Evolutionary conservation across 75 land plant species (phyloP).

Genomic region (Pinus taeda): DNA sequence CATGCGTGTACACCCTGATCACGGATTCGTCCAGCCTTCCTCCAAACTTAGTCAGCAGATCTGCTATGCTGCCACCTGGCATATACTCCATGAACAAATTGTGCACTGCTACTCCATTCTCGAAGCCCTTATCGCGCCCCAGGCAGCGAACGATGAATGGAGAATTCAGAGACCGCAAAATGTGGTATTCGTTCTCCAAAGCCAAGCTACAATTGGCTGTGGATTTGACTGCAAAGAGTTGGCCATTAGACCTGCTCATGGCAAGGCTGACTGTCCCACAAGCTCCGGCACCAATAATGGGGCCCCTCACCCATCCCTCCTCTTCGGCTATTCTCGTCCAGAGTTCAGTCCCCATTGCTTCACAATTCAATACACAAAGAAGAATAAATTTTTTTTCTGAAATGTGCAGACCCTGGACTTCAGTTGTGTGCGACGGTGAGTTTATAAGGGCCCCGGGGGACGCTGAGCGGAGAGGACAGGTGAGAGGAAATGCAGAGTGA

Average conservation of each 20-base stretch:
- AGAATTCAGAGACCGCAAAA: constrained; percentile 32
- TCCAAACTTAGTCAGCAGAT: constrained; percentile 14
- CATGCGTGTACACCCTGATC: constrained; percentile 30
- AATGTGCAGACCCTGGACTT: too few species aligned
- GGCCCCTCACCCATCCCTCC: constrained; percentile 39
- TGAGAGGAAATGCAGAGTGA: too few species aligned
- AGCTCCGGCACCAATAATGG: constrained; percentile 41
- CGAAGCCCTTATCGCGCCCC: constrained; percentile 25
- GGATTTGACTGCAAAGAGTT: constrained; percentile 59
- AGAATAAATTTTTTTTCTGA: too few species aligned
- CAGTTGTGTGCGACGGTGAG: too few species aligned
- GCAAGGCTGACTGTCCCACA: constrained; percentile 49
- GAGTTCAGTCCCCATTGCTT: not conserved
- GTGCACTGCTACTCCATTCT: constrained; percentile 19
- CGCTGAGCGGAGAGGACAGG: too few species aligned
- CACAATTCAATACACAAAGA: too few species aligned
- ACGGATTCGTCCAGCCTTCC: constrained; percentile 27
- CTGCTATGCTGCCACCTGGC: constrained; percentile 48
- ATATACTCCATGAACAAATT: constrained; percentile 47
- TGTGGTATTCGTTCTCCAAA: constrained; percentile 37
- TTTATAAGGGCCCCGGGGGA: too few species aligned
- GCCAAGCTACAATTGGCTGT: constrained; percentile 8
- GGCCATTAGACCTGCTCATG: constrained; percentile 32
- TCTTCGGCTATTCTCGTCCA: not conserved
- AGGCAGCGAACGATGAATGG: constrained; percentile 14